These are phyloP conservation scores for Ogataea philodendri DNA, from an alignment of 805 yeast genomes.

Conservation along the genomic window DNA sequence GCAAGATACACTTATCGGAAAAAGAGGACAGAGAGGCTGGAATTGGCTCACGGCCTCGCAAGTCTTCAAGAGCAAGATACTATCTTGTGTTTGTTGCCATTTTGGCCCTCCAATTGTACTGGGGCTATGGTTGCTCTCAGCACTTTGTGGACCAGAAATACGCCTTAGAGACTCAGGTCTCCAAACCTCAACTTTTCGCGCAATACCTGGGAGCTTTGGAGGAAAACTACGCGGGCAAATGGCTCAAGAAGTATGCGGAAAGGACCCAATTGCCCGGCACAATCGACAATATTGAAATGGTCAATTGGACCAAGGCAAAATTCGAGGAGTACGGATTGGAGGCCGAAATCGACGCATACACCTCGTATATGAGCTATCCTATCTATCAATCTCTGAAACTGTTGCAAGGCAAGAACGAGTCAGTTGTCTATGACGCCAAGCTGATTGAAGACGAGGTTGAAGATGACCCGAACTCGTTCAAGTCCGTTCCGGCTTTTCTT, in stretches of 20 bases:
- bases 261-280: constrained; percentile 61
- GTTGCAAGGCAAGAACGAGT: constrained; percentile 22
- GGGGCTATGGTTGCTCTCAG: constrained; percentile 3
- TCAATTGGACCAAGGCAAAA: constrained; percentile 57
- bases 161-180: neutral
- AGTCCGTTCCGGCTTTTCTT: constrained; percentile 66
- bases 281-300: constrained; percentile 38
- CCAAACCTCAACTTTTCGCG: constrained; percentile 4
- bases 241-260: constrained; percentile 52
- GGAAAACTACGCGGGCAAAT: constrained; percentile 45
- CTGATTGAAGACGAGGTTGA: constrained; percentile 47
- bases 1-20: neutral
- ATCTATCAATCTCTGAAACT: constrained; percentile 50
- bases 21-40: too few species aligned
- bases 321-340: constrained; percentile 60
- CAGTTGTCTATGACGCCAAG: constrained; percentile 48
- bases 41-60: too few species aligned
- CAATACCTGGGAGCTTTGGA: constrained; percentile 28
- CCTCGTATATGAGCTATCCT: constrained; percentile 66
- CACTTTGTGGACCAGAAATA: constrained; percentile 1
- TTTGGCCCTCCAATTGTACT: too few species aligned
- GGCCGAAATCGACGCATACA: constrained; percentile 52
- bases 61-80: too few species aligned
- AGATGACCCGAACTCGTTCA: constrained; percentile 51
- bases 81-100: too few species aligned